Percentiles rank a stretch among this genome's conserved stretches.
Evolutionary conservation across 2,329 filamentous ascomycete genomes (phyloP).

Genomic region (Arthrobotrys megalospora): DNA sequence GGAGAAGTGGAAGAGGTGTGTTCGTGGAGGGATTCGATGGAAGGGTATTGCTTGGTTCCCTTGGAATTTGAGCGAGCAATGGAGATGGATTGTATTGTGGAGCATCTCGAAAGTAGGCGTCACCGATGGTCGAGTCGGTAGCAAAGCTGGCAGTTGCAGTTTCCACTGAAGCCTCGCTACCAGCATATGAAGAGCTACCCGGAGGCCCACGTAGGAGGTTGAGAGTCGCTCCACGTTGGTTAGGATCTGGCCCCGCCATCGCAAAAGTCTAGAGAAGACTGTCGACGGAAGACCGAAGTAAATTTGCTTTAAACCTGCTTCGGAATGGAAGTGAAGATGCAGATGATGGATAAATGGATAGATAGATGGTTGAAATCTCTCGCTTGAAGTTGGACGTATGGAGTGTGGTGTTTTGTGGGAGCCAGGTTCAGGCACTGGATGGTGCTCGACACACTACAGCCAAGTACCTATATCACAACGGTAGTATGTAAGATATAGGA

Average conservation of each 20-base stretch:
- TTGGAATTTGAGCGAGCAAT: slow-evolving; percentile 7
- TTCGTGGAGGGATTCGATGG: slow-evolving; percentile 16
- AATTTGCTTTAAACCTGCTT: too few relatives aligned
- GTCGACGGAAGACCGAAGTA: too few relatives aligned
- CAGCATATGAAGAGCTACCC: slow-evolving; percentile 38
- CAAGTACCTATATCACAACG: too few relatives aligned
- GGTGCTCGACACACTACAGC: too few relatives aligned
- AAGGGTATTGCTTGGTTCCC: slow-evolving; percentile 29
- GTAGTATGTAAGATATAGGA: too few relatives aligned
- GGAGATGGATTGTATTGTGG: slow-evolving; percentile 2
- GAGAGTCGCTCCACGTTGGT: background rate
- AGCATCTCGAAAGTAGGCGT: slow-evolving; percentile 11
- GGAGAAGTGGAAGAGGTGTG: slow-evolving; percentile 62
- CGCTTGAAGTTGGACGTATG: too few relatives aligned
- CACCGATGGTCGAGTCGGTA: slow-evolving; percentile 44
- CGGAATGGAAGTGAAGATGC: too few relatives aligned
- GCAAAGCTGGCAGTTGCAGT: slow-evolving; percentile 46
- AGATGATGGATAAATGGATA: too few relatives aligned
- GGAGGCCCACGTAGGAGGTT: slow-evolving; percentile 29
- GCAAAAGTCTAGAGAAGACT: background rate
- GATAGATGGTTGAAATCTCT: too few relatives aligned
- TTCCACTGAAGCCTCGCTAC: slow-evolving; percentile 52
- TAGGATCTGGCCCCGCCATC: background rate
- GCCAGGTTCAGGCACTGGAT: too few relatives aligned
- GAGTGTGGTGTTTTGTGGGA: too few relatives aligned